Evolutionary conservation across 2,329 filamentous ascomycete species (phyloP).

Genomic region (Trichoderma atroviride): DNA sequence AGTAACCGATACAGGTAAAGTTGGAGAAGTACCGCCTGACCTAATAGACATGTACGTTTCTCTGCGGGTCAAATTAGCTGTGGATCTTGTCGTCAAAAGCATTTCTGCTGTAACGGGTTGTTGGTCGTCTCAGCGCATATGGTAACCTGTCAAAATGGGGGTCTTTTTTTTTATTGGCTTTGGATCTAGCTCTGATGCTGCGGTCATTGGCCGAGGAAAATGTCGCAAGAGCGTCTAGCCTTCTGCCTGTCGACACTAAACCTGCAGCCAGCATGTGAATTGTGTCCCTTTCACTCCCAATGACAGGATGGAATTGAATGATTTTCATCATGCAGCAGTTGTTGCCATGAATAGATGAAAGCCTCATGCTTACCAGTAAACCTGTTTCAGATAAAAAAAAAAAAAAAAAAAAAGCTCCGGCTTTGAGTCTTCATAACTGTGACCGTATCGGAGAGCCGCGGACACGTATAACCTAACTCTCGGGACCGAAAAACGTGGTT

Average conservation of each 20-base stretch:
- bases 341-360: background rate
- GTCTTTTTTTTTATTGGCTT: background rate
- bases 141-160: background rate
- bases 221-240: constrained; percentile 11
- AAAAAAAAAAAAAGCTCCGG: background rate
- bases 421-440: background rate
- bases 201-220: constrained; percentile 10
- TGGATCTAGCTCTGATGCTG: constrained; percentile 7
- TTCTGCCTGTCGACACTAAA: background rate
- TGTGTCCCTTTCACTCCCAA: background rate
- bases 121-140: background rate
- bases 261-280: background rate
- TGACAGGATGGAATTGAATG: background rate
- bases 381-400: background rate
- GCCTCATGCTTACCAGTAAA: background rate
- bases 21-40: constrained; percentile 20
- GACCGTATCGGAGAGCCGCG: constrained; percentile 14
- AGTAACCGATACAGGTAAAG: background rate
- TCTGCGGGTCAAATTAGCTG: constrained; percentile 17
- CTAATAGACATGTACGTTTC: constrained; percentile 15
- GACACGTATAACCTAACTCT: constrained; percentile 8
- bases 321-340: background rate
- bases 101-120: background rate
- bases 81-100: constrained; percentile 18
- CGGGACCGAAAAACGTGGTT: constrained; percentile 26